Conservation (phyloP, 129 eudicot species). For the Helichrysum umbraculigerum region DNA sequence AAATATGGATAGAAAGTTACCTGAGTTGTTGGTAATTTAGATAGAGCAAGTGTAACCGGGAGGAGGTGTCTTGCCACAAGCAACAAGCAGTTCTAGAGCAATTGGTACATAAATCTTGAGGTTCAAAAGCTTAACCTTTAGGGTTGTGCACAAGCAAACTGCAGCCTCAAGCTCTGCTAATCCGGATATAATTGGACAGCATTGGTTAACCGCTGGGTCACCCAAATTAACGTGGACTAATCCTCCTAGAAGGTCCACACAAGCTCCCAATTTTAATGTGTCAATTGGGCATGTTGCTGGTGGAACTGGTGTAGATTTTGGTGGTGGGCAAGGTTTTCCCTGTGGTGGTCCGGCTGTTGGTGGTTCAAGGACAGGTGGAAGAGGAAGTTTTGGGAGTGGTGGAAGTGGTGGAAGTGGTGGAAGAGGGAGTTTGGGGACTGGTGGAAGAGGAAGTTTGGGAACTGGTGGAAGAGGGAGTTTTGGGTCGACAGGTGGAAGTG, state of each 20-base stretch:
- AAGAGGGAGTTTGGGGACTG: no score
- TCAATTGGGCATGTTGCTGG: conserved; percentile 61
- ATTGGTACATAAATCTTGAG: conserved; percentile 57
- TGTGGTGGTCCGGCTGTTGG: conserved; percentile 30
- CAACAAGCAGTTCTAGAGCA: conserved; percentile 75
- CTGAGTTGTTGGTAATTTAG: conserved; percentile 35
- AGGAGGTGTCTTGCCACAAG: conserved; percentile 90
- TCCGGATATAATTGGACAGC: conserved; percentile 74
- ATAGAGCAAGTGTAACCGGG: conserved; percentile 87
- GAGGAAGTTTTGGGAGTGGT: conserved; percentile 21
- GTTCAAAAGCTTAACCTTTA: conserved; percentile 73
- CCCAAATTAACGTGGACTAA: conserved; percentile 68
- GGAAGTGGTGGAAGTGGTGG: conserved; percentile 10
- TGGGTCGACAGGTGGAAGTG: neutral
- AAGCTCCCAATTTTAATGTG: conserved; percentile 70
- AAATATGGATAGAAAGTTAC: conserved; percentile 12
- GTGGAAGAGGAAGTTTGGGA: neutral
- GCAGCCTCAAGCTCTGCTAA: conserved; percentile 84
- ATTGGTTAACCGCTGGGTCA: conserved; percentile 58
- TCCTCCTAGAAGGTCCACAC: conserved; percentile 91
- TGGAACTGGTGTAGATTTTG: neutral
- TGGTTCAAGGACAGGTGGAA: conserved; percentile 5
- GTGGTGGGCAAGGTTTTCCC: conserved; percentile 45
- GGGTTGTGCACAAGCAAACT: conserved; percentile 79
- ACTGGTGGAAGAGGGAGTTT: conserved; percentile 8